Conservation (phyloP, 2,329 filamentous ascomycete genomes). For the Alternaria brassicae region DNA sequence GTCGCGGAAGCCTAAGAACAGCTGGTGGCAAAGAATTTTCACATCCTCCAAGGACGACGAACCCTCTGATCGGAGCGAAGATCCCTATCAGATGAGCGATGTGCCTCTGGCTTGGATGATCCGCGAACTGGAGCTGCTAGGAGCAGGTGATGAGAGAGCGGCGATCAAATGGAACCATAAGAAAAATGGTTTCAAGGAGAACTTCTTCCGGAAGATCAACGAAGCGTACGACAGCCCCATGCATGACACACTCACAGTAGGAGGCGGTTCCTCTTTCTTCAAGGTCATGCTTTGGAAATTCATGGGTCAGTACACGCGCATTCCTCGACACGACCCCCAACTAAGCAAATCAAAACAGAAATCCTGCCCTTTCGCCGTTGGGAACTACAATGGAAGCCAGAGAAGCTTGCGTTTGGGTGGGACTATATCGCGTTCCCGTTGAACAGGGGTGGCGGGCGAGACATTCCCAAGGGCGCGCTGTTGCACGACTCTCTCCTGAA, state of each 20-base stretch:
- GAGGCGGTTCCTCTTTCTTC: slow-evolving; percentile 1
- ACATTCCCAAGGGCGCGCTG: too few species aligned
- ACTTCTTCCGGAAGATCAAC: neutral
- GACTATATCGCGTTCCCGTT: too few species aligned
- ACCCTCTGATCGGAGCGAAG: neutral
- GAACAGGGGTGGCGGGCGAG: too few species aligned
- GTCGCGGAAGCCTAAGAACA: neutral
- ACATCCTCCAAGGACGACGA: neutral
- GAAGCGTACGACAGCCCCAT: neutral
- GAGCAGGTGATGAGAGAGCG: neutral
- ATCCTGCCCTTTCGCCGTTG: too few species aligned
- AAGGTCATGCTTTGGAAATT: slow-evolving; percentile 7
- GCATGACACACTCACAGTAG: slow-evolving; percentile 1
- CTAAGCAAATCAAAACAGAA: too few species aligned
- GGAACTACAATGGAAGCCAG: too few species aligned
- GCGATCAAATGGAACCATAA: neutral
- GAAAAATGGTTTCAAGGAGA: slow-evolving; percentile 3
- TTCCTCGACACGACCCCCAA: too few species aligned
- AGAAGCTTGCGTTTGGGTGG: too few species aligned
- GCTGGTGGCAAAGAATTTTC: slow-evolving; percentile 4
- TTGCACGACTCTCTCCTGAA: too few species aligned
- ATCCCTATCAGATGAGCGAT: slow-evolving; percentile 11
- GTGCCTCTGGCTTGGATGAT: slow-evolving; percentile 11
- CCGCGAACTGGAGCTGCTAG: slow-evolving; percentile 5
- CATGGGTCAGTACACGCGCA: slow-evolving; percentile 4